A percentile compares a stretch with the other conserved stretches of the same genome.
Evolutionary conservation across 441 rosid genomes (phyloP).

Genomic region (Pelargonium fulgidum): DNA sequence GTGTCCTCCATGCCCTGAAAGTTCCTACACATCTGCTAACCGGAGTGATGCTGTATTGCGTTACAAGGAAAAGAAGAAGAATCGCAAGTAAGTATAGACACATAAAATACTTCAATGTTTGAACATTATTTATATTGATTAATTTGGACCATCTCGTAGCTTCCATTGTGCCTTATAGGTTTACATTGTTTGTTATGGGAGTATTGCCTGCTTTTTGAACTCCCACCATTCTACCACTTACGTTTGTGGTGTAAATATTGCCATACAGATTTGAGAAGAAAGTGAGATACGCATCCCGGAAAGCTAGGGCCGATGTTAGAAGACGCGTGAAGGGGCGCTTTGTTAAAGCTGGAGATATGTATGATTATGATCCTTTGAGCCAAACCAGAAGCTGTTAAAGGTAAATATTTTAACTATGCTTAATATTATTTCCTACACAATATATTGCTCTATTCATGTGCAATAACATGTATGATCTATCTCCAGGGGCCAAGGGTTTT

Average conservation of each 20-base stretch:
- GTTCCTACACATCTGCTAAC: constrained; percentile 49
- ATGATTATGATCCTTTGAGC: constrained; percentile 84
- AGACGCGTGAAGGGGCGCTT: constrained; percentile 95
- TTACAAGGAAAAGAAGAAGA: constrained; percentile 94
- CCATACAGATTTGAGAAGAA: constrained; percentile 73
- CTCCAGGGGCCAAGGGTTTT: constrained; percentile 19
- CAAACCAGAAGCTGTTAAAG: constrained; percentile 82
- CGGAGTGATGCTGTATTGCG: constrained; percentile 87
- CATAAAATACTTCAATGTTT: not conserved
- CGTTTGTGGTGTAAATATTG: not conserved
- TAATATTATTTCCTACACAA: not conserved
- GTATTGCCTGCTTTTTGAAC: constrained; percentile 12
- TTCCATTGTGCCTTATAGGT: not conserved
- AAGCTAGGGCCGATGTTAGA: constrained; percentile 99
- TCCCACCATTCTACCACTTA: not conserved
- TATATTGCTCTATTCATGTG: too few relatives aligned
- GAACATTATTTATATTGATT: not conserved
- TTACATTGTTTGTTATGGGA: not conserved
- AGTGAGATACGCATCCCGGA: constrained; percentile 94
- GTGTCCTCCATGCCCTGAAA: constrained; percentile 66
- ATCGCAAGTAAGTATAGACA: constrained; percentile 64
- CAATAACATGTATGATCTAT: not conserved
- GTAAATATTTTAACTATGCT: constrained; percentile 34
- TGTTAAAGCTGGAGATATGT: constrained; percentile 93
- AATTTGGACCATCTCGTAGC: not conserved